Base-by-base conservation (phyloP, 2,329 filamentous ascomycete genomes). In the Diaporthe helianthi region DNA sequence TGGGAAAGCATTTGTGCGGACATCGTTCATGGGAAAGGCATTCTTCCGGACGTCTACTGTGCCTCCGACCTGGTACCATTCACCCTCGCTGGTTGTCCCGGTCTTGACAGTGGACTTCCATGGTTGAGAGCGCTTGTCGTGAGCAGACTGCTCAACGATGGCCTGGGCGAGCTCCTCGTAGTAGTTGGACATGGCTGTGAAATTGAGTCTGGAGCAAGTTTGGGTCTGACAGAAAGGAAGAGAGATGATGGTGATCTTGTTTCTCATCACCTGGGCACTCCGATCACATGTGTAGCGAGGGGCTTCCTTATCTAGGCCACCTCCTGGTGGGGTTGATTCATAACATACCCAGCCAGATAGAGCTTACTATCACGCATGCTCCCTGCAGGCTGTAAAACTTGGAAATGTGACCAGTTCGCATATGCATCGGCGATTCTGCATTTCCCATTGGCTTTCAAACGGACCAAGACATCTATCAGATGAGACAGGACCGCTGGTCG, bases 51-150 rank as follows among this genome's bases (percentile, higher is more conserved):
- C 17, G 26, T 64, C 60, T 12, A 47, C 41, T 2, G n/a, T 19
- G 10, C 6, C 33, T 9, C 10, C 60, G 15, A 64, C 60, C 44
- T 51, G 7, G 19, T 49, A 49, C 60, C 60, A 51, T 64, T 64
- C 60, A 13, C 49, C 29, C 5, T 36, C 38, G 2, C 3, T 8
- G 8, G 33, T 13, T 36, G 46, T n/a, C 7, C 7, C 12, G 1
- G 46, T 9, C 4, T 64, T 51, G 29, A 26, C 31, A 6, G 46
- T 33, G n/a, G 3, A 12, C 29, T 51, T 64, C 60, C 60, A 64
- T 3, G 60, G 60, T 31, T 64, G 60, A 51, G 44, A 10, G n/a
- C 60, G 60, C 8, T 26, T 64, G 9, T 64, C 60, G 12, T 26
- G 44, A 26, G 60, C 44, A 3, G 44, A 46, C 29, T 64, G 60